Evolutionary conservation across 2,329 filamentous ascomycete species (phyloP).

Genomic region (Talaromyces rugulosus): DNA sequence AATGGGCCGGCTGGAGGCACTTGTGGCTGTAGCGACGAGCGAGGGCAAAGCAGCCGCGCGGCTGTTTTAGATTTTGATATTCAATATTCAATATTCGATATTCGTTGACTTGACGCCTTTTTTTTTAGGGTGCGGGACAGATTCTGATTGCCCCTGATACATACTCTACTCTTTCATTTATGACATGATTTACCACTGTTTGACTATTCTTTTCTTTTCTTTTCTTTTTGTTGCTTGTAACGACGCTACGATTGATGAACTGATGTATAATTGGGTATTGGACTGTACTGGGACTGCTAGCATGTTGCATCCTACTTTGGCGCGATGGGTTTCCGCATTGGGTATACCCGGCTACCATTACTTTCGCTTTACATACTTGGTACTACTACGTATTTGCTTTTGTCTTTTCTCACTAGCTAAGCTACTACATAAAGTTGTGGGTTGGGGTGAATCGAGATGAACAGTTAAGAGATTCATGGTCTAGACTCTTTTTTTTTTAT

Average conservation of each 20-base stretch:
- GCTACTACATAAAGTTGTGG: neutral
- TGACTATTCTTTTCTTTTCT: neutral
- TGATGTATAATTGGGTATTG: conserved; percentile 2
- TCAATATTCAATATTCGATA: neutral
- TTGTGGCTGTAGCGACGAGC: conserved; percentile 48
- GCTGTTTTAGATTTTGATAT: conserved; percentile 23
- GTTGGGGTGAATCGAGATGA: neutral
- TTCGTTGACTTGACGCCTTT: neutral
- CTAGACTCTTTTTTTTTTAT: neutral
- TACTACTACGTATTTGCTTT: neutral
- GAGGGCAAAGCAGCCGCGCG: conserved; percentile 37
- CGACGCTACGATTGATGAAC: conserved; percentile 5
- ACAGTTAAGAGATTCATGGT: neutral
- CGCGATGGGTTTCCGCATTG: conserved; percentile 1
- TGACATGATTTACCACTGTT: neutral
- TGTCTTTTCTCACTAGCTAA: neutral
- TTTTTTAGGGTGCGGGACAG: neutral
- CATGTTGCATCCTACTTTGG: neutral
- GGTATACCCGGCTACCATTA: neutral
- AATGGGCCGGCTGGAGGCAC: conserved; percentile 47
- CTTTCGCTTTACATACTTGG: neutral
- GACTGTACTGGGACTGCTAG: neutral
- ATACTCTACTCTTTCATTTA: neutral
- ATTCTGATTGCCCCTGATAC: neutral
- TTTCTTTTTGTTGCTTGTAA: neutral